Evolutionary conservation across 2,329 filamentous ascomycete genomes (phyloP).

Genomic region (Arachnomyces sp.): DNA sequence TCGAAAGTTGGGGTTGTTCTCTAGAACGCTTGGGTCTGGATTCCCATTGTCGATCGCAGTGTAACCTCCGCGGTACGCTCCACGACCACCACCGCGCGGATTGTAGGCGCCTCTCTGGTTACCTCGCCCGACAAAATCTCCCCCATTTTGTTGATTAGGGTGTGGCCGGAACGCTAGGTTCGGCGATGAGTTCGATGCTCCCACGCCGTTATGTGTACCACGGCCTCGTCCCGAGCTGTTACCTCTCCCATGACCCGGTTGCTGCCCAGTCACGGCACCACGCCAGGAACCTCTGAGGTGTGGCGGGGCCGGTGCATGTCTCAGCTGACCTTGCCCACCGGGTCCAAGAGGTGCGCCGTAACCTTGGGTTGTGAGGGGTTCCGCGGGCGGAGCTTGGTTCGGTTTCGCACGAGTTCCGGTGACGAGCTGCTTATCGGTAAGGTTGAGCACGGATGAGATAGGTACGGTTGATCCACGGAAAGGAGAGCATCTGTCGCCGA

Average conservation of each 20-base stretch:
- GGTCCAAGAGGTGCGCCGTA: constrained; percentile 52
- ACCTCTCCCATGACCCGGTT: constrained; percentile 29
- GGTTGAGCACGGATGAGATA: constrained; percentile 79
- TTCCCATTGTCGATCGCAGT: constrained; percentile 38
- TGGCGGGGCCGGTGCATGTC: constrained; percentile 48
- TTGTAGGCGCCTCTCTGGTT: neutral
- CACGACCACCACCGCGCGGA: constrained; percentile 3
- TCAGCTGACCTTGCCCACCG: constrained; percentile 54
- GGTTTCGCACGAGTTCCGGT: constrained; percentile 41
- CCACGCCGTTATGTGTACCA: constrained; percentile 28
- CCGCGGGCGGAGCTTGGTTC: constrained; percentile 49
- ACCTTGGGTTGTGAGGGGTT: constrained; percentile 46
- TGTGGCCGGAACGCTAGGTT: constrained; percentile 17
- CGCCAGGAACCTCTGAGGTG: constrained; percentile 54
- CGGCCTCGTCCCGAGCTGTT: constrained; percentile 29
- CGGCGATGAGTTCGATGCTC: constrained; percentile 15
- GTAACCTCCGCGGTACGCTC: constrained; percentile 19
- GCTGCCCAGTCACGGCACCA: constrained; percentile 46
- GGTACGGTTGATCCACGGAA: constrained; percentile 93
- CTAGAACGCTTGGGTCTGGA: constrained; percentile 42
- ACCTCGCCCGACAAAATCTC: neutral
- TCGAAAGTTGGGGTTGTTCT: constrained; percentile 45
- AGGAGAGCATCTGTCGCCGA: constrained; percentile 80
- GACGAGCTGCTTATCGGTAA: constrained; percentile 73
- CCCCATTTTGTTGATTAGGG: constrained; percentile 6